Percentiles rank a stretch among this genome's conserved stretches.
These are phyloP conservation scores for Lecanicillium sp. DNA, from an alignment of 2,329 filamentous ascomycete species.

Conservation along the genomic window DNA sequence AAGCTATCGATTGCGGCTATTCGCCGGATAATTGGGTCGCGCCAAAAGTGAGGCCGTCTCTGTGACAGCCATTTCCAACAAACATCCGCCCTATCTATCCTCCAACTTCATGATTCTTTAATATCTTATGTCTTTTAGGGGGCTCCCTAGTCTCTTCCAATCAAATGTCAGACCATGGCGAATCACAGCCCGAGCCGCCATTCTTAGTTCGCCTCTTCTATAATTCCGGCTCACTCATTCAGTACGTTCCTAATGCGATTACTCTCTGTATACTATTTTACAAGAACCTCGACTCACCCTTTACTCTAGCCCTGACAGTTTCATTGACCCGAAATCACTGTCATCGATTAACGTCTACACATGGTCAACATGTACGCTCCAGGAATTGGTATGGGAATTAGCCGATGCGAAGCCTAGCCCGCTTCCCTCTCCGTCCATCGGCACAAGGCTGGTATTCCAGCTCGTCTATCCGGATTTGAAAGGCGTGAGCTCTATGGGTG, in stretches of 20 bases:
- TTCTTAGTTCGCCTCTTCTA: slow-evolving; percentile 87
- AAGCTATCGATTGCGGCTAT: slow-evolving; percentile 25
- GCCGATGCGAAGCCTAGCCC: slow-evolving; percentile 57
- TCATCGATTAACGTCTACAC: slow-evolving; percentile 58
- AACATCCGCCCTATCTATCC: too few species aligned
- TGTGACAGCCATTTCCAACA: too few species aligned
- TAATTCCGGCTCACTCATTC: slow-evolving; percentile 61
- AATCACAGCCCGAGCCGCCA: slow-evolving; percentile 67
- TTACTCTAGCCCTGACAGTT: slow-evolving; percentile 1
- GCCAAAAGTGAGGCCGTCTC: slow-evolving; percentile 14
- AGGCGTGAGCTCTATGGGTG: slow-evolving; percentile 22
- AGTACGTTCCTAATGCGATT: slow-evolving; percentile 37
- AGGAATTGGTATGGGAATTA: slow-evolving; percentile 74
- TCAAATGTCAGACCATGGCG: slow-evolving; percentile 32
- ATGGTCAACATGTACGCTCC: slow-evolving; percentile 74
- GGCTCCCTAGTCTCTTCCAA: slow-evolving; percentile 23
- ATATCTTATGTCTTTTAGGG: neutral
- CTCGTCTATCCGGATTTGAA: slow-evolving; percentile 75
- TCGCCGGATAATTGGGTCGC: slow-evolving; percentile 20
- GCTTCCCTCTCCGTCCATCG: slow-evolving; percentile 67
- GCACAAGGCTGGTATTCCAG: slow-evolving; percentile 81
- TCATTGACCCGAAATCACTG: neutral
- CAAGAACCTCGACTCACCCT: neutral
- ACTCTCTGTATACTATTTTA: neutral
- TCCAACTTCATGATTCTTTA: neutral